These are phyloP conservation scores for Aspergillus steynii DNA, from an alignment of 495 filamentous ascomycete genomes.

Conservation along the genomic window DNA sequence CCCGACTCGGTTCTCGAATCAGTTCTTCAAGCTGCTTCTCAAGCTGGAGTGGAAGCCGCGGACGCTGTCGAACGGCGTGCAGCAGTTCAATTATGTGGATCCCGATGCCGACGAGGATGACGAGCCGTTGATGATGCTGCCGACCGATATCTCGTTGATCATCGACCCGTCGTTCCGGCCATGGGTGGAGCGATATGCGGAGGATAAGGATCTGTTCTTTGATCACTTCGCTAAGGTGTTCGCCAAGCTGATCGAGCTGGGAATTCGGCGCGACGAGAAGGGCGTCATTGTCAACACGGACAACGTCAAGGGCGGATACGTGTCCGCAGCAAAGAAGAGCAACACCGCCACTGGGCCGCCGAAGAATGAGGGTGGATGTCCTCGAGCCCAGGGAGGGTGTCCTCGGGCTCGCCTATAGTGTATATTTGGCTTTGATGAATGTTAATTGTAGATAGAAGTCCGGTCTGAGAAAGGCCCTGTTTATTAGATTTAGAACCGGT, in stretches of 20 bases:
- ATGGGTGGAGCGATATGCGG: conserved; percentile 61
- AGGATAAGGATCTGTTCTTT: conserved; percentile 63
- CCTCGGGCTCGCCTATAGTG: conserved; percentile 4
- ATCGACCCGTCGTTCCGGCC: conserved; percentile 38
- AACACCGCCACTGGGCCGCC: conserved; percentile 40
- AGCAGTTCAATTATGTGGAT: conserved; percentile 60
- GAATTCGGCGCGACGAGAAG: conserved; percentile 53
- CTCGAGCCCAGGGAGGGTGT: too few species aligned
- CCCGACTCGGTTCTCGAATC: conserved; percentile 64
- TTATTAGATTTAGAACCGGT: neutral
- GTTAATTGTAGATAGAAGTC: neutral
- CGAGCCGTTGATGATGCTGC: conserved; percentile 58
- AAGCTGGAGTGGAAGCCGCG: conserved; percentile 56
- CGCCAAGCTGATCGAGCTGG: conserved; percentile 62
- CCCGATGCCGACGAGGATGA: conserved; percentile 54
- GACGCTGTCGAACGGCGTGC: conserved; percentile 51
- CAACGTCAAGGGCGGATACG: conserved; percentile 54
- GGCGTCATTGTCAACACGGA: conserved; percentile 53
- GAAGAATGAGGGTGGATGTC: conserved; percentile 5
- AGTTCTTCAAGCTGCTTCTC: conserved; percentile 59
- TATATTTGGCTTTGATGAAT: neutral
- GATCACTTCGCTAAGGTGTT: conserved; percentile 60
- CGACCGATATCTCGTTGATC: conserved; percentile 44
- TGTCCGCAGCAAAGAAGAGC: conserved; percentile 61
- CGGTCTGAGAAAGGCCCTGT: neutral